Evolutionary conservation across 1,284 basidiomycete species (phyloP).

Genomic region (Tetrapyrgos nigripes): DNA sequence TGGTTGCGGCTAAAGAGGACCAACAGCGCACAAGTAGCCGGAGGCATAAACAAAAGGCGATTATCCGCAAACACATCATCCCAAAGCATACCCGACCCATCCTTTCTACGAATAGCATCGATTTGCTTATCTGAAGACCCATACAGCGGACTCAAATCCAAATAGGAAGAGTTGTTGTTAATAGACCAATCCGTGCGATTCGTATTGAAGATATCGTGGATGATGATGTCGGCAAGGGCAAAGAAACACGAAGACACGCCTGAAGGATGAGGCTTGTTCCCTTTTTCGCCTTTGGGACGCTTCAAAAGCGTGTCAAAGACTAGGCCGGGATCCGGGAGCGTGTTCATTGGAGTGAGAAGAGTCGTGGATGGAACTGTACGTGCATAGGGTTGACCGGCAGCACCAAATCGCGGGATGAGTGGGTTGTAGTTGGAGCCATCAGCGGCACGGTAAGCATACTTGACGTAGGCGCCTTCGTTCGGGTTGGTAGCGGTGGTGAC

Average conservation of each 20-base stretch:
- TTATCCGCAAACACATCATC: constrained; percentile 75
- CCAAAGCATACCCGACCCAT: constrained; percentile 70
- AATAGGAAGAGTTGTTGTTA: constrained; percentile 77
- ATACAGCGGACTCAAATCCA: constrained; percentile 81
- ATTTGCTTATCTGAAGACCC: constrained; percentile 61
- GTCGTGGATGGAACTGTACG: constrained; percentile 68
- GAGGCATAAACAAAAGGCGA: constrained; percentile 78
- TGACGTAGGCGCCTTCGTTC: constrained; percentile 21
- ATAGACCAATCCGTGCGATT: constrained; percentile 55
- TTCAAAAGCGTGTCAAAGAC: constrained; percentile 78
- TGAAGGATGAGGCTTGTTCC: constrained; percentile 49
- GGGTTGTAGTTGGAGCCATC: constrained; percentile 69
- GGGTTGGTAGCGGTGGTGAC: constrained; percentile 5
- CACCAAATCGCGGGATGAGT: constrained; percentile 60
- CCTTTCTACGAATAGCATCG: constrained; percentile 49
- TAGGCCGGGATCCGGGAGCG: constrained; percentile 70
- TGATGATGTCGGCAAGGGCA: constrained; percentile 79
- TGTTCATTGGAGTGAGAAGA: constrained; percentile 42
- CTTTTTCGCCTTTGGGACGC: constrained; percentile 52
- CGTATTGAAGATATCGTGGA: constrained; percentile 78
- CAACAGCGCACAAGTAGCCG: constrained; percentile 70
- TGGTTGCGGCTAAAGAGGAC: constrained; percentile 79
- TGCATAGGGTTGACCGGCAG: constrained; percentile 71
- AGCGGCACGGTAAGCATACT: constrained; percentile 59
- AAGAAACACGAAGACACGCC: constrained; percentile 77